phyloP scores from a whole-genome alignment of 495 filamentous ascomycete genomes.

The Hypoxylon intermedium region DNA sequence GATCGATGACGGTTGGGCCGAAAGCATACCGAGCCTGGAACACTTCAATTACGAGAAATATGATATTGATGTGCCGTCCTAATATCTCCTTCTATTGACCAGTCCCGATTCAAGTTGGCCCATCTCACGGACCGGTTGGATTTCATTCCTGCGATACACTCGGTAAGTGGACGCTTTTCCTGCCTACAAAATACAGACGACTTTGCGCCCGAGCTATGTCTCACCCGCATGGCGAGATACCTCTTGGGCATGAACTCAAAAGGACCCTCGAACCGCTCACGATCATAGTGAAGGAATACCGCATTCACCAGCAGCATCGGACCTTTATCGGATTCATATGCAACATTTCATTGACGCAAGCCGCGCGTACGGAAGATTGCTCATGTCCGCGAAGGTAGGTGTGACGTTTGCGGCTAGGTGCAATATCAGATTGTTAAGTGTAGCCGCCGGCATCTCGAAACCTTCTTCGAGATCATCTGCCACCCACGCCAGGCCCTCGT shows the following conservation, averaged over 20 bases:
- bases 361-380: conserved; percentile 53
- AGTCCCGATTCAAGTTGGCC: too few relatives aligned
- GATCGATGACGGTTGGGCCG: conserved; percentile 71
- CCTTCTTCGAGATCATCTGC: conserved; percentile 40
- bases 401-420: conserved; percentile 51
- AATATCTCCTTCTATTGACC: too few relatives aligned
- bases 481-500: too few relatives aligned
- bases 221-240: too few relatives aligned
- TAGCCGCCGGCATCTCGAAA: too few relatives aligned
- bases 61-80: conserved; percentile 23
- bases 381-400: conserved; percentile 54
- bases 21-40: conserved; percentile 63
- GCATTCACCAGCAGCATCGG: conserved; percentile 45
- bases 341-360: conserved; percentile 58
- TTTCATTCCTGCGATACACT: too few relatives aligned
- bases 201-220: too few relatives aligned
- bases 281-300: conserved; percentile 35
- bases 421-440: conserved; percentile 46
- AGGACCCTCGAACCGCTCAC: conserved; percentile 26
- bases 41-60: conserved; percentile 67
- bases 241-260: conserved; percentile 44
- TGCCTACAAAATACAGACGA: too few relatives aligned
- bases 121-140: too few relatives aligned
- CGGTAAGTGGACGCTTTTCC: too few relatives aligned
- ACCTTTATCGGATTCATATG: conserved; percentile 60